A percentile compares a stretch with the other conserved stretches of the same genome.
Conservation (phyloP, 2,329 filamentous ascomycete genomes). For the Cordyceps tenuipes region DNA sequence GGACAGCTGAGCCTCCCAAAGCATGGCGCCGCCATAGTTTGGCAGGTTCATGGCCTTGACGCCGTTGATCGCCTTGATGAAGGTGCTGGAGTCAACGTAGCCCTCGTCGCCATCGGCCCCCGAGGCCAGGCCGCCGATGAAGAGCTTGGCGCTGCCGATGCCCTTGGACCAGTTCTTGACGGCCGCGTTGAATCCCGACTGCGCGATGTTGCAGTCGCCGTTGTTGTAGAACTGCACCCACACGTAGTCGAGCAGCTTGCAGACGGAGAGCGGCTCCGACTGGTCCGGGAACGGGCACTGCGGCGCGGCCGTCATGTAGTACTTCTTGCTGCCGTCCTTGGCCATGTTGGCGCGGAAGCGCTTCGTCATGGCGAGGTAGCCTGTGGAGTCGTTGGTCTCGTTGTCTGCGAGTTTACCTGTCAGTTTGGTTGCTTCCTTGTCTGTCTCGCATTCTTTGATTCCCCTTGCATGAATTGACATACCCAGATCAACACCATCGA, state of each 20-base stretch:
- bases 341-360: slow-evolving; percentile 47
- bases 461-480: not conserved
- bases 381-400: slow-evolving; percentile 54
- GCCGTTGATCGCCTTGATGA: slow-evolving; percentile 37
- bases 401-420: slow-evolving; percentile 10
- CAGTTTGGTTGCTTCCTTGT: not conserved
- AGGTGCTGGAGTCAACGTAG: slow-evolving; percentile 36
- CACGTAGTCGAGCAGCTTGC: slow-evolving; percentile 43
- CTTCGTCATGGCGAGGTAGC: slow-evolving; percentile 53
- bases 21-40: slow-evolving; percentile 58
- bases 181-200: slow-evolving; percentile 46
- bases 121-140: slow-evolving; percentile 50
- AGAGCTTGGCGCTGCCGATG: slow-evolving; percentile 50
- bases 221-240: slow-evolving; percentile 62
- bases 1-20: slow-evolving; percentile 56
- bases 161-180: slow-evolving; percentile 58
- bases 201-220: slow-evolving; percentile 45
- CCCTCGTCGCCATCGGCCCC: slow-evolving; percentile 41
- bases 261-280: slow-evolving; percentile 28
- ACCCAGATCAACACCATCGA: slow-evolving; percentile 64
- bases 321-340: slow-evolving; percentile 38
- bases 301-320: slow-evolving; percentile 53
- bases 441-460: not conserved
- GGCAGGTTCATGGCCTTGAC: slow-evolving; percentile 42
- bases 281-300: slow-evolving; percentile 58